A percentile compares a stretch with the other conserved stretches of the same genome.
phyloP scores from a whole-genome alignment of 1,284 basidiomycete species.

The Microbotryum saponariae region DNA sequence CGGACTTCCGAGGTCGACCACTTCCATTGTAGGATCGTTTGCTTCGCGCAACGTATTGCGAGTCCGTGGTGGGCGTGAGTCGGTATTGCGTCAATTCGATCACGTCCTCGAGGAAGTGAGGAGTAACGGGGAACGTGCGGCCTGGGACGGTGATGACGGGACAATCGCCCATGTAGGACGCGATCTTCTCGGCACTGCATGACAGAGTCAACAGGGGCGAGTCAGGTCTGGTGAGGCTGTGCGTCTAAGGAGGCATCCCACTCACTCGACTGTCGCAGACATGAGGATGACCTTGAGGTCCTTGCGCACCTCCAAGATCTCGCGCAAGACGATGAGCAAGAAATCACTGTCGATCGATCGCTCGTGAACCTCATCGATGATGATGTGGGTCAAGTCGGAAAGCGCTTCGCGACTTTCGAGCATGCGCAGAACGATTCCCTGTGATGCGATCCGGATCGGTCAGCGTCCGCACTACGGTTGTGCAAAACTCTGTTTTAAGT shows the following conservation, averaged over 20 bases:
- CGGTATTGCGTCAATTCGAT: conserved; percentile 79
- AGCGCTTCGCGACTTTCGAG: conserved; percentile 79
- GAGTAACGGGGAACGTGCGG: conserved; percentile 90
- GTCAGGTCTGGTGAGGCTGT: background rate
- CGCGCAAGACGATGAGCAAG: conserved; percentile 86
- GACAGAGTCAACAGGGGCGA: background rate
- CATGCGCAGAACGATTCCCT: conserved; percentile 96
- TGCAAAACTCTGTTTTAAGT: background rate
- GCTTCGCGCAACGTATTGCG: conserved; percentile 56
- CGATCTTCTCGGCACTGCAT: conserved; percentile 67
- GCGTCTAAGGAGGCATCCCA: background rate
- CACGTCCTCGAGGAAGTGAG: conserved; percentile 84
- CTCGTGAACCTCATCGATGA: conserved; percentile 86
- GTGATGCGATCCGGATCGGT: conserved; percentile 44
- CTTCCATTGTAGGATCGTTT: conserved; percentile 45
- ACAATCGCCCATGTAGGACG: conserved; percentile 84
- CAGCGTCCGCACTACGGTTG: background rate
- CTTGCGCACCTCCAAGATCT: conserved; percentile 67
- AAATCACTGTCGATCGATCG: conserved; percentile 97
- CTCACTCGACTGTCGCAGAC: conserved; percentile 83
- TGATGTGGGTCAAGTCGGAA: conserved; percentile 85
- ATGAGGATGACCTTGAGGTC: conserved; percentile 91
- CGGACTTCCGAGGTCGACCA: conserved; percentile 63
- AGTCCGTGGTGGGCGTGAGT: conserved; percentile 57
- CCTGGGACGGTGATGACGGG: conserved; percentile 80